Evolutionary conservation across 192 early-diverging fungal genomes (phyloP), one percentile per base, ranked within the genome.

Genomic region (Backusella australiensis): DNA sequence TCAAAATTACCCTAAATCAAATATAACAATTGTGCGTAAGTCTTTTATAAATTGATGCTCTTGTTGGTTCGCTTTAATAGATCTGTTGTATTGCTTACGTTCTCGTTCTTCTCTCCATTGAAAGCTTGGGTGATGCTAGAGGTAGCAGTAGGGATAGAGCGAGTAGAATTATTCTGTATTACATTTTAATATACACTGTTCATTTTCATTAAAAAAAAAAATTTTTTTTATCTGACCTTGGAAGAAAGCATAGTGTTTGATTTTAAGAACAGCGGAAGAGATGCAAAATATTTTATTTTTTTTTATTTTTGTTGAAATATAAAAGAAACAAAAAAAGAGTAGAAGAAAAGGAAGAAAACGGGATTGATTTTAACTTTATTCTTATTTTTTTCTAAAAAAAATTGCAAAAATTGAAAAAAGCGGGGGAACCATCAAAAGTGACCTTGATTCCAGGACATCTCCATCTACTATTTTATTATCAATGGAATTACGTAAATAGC

Each of bases 1-100:
- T 83, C 86, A 84, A 92, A 94, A 87, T 93, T 94, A 68, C 93
- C 93, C 84, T 89, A 76, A 35, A 69, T 9, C 17, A 35, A 39
- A 36, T n/a, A 71, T 6, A n/a, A 71, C 23, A 23, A 56, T 56
- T 36, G 52, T 4, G 29, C 8, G 19, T 73, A 34, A 29, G 15
- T 1, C 26, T 17, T 26, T 23, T 17, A 67, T 34, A 23, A 32
- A 56, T 23, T 56, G 26, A 26, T 67, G 34, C 2, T 67, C 35
- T 67, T 65, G 26, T 34, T 21, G 6, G 9, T 65, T 26, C 23
- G 3, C 15, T 21, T 59, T 21, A 23, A 21, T 66, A 34, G 26
- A 66, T 32, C 63, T 17, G 26, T 70, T 26, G 0, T 42, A 19
- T 17, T 21, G 15, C 84, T 82, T 86, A 88, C 87, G 69, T 85